Percentiles rank a stretch among this genome's conserved stretches.
Conservation (phyloP, 1,139 yeast genomes). For the Yamadazyma atlantica region DNA sequence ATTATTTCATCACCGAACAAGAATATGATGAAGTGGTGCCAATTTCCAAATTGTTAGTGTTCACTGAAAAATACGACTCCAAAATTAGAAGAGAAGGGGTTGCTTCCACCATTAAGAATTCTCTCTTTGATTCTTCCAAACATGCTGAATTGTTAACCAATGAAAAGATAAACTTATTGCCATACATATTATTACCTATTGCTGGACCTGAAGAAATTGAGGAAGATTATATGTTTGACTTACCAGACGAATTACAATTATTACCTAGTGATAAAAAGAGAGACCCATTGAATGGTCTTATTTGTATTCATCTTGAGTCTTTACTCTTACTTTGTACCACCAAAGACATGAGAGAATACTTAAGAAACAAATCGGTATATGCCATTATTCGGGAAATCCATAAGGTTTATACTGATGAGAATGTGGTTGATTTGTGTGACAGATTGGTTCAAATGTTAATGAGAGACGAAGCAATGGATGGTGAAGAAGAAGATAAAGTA, state of each 20-base stretch:
- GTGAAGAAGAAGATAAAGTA: slow-evolving; percentile 22
- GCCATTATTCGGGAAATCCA: slow-evolving; percentile 84
- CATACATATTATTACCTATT: slow-evolving; percentile 79
- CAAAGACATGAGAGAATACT: slow-evolving; percentile 63
- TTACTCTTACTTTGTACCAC: slow-evolving; percentile 77
- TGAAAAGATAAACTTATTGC: slow-evolving; percentile 69
- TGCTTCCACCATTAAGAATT: slow-evolving; percentile 88
- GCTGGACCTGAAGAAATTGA: slow-evolving; percentile 82
- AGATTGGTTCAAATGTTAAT: slow-evolving; percentile 80
- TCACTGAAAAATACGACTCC: slow-evolving; percentile 78
- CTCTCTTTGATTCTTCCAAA: slow-evolving; percentile 73
- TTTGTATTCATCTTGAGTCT: slow-evolving; percentile 74
- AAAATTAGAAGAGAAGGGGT: slow-evolving; percentile 88
- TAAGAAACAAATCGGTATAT: slow-evolving; percentile 79
- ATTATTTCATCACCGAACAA: slow-evolving; percentile 71
- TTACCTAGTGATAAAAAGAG: slow-evolving; percentile 74
- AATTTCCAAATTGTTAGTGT: slow-evolving; percentile 73
- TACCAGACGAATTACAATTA: slow-evolving; percentile 87
- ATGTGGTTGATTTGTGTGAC: slow-evolving; percentile 67
- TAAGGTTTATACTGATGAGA: slow-evolving; percentile 62
- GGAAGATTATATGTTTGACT: slow-evolving; percentile 77
- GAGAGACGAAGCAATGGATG: slow-evolving; percentile 76
- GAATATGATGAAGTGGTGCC: slow-evolving; percentile 79
- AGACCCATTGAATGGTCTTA: slow-evolving; percentile 67
- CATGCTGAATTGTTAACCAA: slow-evolving; percentile 63